Conservation (phyloP, 73 alveolate genomes). For the Uronychia setigera region DNA sequence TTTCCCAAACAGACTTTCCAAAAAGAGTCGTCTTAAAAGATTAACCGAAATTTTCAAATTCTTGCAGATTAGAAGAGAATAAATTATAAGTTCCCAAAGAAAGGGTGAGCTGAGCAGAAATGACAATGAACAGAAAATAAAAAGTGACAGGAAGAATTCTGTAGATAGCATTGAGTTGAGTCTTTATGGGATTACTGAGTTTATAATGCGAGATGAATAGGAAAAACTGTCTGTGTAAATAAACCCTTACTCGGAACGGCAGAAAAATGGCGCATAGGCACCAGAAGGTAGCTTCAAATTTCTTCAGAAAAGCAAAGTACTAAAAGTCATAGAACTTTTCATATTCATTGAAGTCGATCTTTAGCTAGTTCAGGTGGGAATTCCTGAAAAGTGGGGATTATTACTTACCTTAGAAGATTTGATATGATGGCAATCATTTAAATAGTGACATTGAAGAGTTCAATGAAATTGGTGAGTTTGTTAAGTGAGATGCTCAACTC, state of each 20-base stretch:
- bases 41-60: neutral
- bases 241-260: neutral
- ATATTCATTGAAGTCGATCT: neutral
- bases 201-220: constrained; percentile 10
- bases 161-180: neutral
- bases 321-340: neutral
- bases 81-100: constrained; percentile 6
- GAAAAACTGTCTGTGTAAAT: no score
- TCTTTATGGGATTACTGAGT: neutral
- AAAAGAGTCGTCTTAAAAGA: neutral
- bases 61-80: neutral
- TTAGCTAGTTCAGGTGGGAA: neutral
- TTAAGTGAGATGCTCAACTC: constrained; percentile 17
- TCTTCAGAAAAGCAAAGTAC: neutral
- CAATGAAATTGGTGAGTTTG: constrained; percentile 16
- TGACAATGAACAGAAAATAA: neutral
- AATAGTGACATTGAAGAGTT: neutral
- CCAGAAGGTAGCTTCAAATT: neutral
- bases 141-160: neutral
- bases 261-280: neutral
- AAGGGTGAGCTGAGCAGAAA: constrained; percentile 1
- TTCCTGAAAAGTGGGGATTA: neutral
- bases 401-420: neutral
- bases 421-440: neutral
- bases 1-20: constrained; percentile 18